phyloP scores from a whole-genome alignment of 257 asterid genomes.

The Rhazya stricta region DNA sequence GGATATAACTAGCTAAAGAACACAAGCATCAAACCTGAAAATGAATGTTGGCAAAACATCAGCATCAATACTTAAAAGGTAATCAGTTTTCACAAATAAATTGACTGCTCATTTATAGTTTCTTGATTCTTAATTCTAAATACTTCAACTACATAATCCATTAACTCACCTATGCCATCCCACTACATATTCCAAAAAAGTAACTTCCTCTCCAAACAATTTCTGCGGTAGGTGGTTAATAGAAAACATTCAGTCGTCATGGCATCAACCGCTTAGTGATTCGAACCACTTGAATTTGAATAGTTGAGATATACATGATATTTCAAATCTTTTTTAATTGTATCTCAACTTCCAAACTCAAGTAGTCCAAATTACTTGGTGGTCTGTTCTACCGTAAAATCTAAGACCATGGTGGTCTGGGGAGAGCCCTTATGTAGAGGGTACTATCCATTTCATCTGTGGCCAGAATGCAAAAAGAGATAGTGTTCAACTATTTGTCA shows the following conservation, averaged over 20 bases:
- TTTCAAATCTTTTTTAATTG: neutral
- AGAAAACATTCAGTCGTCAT: neutral
- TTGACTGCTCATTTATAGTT: neutral
- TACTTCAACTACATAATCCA: neutral
- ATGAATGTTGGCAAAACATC: neutral
- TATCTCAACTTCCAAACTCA: neutral
- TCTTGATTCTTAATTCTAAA: neutral
- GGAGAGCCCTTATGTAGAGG: slow-evolving; percentile 3
- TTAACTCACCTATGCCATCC: neutral
- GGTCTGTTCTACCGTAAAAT: neutral
- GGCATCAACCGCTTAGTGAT: neutral
- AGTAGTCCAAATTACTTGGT: neutral
- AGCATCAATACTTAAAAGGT: neutral
- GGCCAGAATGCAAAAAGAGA: slow-evolving; percentile 8
- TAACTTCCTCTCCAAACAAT: neutral
- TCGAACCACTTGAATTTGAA: neutral
- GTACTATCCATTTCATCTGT: slow-evolving; percentile 9
- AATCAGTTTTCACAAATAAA: neutral
- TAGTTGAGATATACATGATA: neutral
- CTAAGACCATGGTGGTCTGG: neutral
- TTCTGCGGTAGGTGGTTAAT: neutral
- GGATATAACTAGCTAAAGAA: slow-evolving; percentile 8
- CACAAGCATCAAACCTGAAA: neutral
- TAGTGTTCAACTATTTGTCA: slow-evolving; percentile 12
- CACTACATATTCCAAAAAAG: neutral